Evolutionary conservation across 1,139 yeast species (phyloP).

Genomic region (Yamadazyma pseudoaaseri): DNA sequence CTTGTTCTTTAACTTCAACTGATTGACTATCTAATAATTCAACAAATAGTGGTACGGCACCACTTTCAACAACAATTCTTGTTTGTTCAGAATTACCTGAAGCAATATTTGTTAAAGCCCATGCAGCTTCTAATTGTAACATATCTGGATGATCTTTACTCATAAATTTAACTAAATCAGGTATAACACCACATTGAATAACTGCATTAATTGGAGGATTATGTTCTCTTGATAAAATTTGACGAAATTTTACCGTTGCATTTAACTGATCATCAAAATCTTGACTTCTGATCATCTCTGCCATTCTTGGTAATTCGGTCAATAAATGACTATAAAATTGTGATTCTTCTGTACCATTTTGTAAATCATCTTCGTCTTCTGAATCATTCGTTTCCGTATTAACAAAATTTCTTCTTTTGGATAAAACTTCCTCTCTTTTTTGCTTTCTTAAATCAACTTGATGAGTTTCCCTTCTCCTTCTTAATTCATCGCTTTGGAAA

Average conservation of each 20-base stretch:
- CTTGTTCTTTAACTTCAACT: conserved; percentile 94
- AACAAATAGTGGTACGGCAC: conserved; percentile 92
- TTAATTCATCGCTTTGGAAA: conserved; percentile 91
- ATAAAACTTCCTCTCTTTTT: conserved; percentile 90
- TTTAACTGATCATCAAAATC: conserved; percentile 81
- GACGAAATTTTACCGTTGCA: conserved; percentile 92
- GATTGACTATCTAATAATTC: conserved; percentile 76
- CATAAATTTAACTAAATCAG: conserved; percentile 86
- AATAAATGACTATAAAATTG: conserved; percentile 59
- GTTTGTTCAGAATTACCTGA: conserved; percentile 95
- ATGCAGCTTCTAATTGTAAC: conserved; percentile 96
- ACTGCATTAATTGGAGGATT: conserved; percentile 98
- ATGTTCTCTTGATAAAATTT: conserved; percentile 88
- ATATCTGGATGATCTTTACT: conserved; percentile 73
- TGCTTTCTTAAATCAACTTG: conserved; percentile 96
- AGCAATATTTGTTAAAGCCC: conserved; percentile 98
- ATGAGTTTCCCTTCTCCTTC: conserved; percentile 97
- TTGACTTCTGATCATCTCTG: conserved; percentile 73
- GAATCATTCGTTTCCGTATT: conserved; percentile 42
- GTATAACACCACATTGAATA: conserved; percentile 90
- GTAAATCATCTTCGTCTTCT: conserved; percentile 38
- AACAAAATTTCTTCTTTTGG: conserved; percentile 77
- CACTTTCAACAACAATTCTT: conserved; percentile 82
- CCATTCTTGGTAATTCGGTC: conserved; percentile 82
- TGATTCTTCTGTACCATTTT: conserved; percentile 40